phyloP scores from a whole-genome alignment of 2,329 filamentous ascomycete species.

The Alternaria ventricosa region DNA sequence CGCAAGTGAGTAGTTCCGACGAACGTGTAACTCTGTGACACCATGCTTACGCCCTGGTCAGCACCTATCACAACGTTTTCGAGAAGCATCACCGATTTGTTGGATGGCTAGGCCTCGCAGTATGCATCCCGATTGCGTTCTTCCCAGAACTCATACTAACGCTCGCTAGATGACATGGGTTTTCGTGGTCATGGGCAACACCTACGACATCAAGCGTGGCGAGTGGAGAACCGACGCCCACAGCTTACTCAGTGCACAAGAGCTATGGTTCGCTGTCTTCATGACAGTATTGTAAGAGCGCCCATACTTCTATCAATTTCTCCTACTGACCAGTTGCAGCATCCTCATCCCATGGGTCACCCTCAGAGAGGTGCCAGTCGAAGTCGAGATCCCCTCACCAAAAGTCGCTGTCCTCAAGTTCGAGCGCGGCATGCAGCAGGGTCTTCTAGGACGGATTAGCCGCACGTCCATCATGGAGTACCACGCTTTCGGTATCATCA shows the following conservation, averaged over 20 bases:
- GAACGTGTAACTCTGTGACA: not conserved
- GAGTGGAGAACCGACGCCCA: constrained; percentile 37
- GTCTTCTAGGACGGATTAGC: constrained; percentile 43
- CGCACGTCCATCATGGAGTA: constrained; percentile 49
- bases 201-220: constrained; percentile 44
- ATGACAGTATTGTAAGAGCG: constrained; percentile 44
- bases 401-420: constrained; percentile 46
- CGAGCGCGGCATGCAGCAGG: constrained; percentile 46
- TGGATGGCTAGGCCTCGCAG: constrained; percentile 46
- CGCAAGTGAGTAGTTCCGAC: constrained; percentile 36
- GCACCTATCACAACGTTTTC: constrained; percentile 46
- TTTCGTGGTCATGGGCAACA: constrained; percentile 43
- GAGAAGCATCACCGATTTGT: constrained; percentile 46
- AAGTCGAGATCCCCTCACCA: constrained; percentile 44
- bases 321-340: constrained; percentile 22
- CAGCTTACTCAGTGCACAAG: constrained; percentile 40
- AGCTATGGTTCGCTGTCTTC: constrained; percentile 46
- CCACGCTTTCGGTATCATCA: constrained; percentile 48
- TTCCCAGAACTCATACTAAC: constrained; percentile 4
- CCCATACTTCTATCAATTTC: not conserved
- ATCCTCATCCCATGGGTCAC: constrained; percentile 46
- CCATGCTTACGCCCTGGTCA: constrained; percentile 23
- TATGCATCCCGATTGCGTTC: constrained; percentile 15
- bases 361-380: constrained; percentile 43
- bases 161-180: constrained; percentile 42